These are phyloP conservation scores for Cercospora sesami DNA, from an alignment of 2,329 filamentous ascomycete species.

Conservation along the genomic window DNA sequence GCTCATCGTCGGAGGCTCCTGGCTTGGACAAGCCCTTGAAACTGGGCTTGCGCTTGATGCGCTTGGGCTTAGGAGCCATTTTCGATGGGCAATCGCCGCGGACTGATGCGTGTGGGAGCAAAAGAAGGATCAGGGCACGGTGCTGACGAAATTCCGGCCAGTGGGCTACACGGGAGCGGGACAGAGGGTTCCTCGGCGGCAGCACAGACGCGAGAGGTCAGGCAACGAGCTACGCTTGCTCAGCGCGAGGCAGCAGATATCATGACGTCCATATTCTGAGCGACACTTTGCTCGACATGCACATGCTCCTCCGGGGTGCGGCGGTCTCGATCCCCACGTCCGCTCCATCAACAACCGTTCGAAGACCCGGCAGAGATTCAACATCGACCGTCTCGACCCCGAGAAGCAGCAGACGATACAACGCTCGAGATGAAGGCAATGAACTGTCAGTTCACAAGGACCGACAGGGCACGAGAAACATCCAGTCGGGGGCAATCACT, in stretches of 20 bases:
- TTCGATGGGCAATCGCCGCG: background rate
- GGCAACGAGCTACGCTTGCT: background rate
- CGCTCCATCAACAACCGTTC: background rate
- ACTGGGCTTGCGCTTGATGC: background rate
- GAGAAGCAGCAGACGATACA: background rate
- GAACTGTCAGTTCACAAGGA: background rate
- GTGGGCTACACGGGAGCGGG: background rate
- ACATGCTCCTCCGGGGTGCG: background rate
- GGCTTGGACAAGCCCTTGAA: background rate
- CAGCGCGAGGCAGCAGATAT: background rate
- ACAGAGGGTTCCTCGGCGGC: background rate
- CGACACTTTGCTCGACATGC: background rate
- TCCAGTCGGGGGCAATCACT: background rate
- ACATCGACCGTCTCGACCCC: background rate
- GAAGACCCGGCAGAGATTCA: background rate
- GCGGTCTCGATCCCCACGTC: background rate
- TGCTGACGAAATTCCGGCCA: background rate
- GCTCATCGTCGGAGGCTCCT: background rate
- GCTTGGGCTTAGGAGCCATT: background rate
- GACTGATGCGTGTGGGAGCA: background rate
- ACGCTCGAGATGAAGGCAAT: background rate
- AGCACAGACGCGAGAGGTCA: background rate
- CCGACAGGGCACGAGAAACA: background rate
- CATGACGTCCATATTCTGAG: background rate
- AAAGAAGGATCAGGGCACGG: background rate